A percentile compares a stretch with the other conserved stretches of the same genome.
Conservation (phyloP, 1,284 basidiomycete genomes). For the Austropuccinia psidii region DNA sequence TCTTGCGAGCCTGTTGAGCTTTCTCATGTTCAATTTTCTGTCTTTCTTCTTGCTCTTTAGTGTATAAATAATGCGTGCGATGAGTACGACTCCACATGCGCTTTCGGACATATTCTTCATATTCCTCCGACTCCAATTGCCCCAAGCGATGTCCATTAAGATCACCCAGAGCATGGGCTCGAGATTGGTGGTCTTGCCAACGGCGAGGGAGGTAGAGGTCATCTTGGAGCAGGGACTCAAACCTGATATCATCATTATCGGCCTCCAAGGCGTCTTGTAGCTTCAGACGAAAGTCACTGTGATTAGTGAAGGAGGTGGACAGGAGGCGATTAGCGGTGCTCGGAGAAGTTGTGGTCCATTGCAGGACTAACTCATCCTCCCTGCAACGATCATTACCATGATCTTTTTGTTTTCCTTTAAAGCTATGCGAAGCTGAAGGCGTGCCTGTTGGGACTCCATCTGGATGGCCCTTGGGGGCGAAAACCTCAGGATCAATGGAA, state of each 20-base stretch:
- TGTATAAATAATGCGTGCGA: constrained; percentile 6
- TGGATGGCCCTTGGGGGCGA: neutral
- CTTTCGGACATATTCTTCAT: constrained; percentile 30
- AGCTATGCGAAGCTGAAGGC: constrained; percentile 1
- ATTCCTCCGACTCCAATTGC: constrained; percentile 17
- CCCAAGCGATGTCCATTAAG: neutral
- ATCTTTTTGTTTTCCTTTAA: constrained; percentile 1
- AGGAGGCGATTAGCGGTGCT: constrained; percentile 22
- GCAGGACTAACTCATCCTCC: constrained; percentile 23
- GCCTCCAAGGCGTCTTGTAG: constrained; percentile 11
- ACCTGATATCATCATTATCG: neutral
- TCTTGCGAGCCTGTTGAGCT: neutral
- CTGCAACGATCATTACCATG: neutral
- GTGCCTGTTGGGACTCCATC: neutral
- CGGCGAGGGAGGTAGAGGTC: constrained; percentile 9
- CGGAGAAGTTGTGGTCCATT: constrained; percentile 33
- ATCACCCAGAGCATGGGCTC: neutral
- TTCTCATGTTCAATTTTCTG: neutral
- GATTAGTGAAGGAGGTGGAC: constrained; percentile 2
- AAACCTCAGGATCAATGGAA: constrained; percentile 17
- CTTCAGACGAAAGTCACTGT: constrained; percentile 19
- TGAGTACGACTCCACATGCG: constrained; percentile 31
- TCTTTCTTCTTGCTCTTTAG: constrained; percentile 19
- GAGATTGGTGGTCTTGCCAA: neutral
- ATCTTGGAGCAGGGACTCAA: constrained; percentile 18